Base-by-base conservation (phyloP, 73 alveolate species). In the Tetrahymena borealis region DNA sequence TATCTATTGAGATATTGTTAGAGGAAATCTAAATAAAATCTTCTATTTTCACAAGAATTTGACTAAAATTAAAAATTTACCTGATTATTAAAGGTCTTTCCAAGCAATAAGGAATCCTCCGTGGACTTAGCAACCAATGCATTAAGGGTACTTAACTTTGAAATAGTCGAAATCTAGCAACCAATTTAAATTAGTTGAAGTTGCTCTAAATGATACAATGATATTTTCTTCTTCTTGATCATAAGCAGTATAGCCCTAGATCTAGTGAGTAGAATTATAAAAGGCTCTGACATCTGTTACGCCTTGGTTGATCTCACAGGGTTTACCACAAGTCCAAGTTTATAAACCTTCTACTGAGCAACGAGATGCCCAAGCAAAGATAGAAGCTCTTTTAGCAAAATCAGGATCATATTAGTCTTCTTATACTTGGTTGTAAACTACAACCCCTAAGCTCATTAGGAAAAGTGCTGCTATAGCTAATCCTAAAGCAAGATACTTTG, bases 271-370 rank as follows among this genome's bases (percentile, higher is more conserved):
- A 31, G 93, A 78, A 41, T 93, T 93, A 18, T 39, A 33, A 43
- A 93, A 93, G 9, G 78, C 37, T 28, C 78, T 32, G 5, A 93
- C 78, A 39, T 93, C 95, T 38, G 79, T 33, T 8, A 93, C 35
- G 7, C 91, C 78, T 93, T 79, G 15, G 6, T 39, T 33, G 78
- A 79, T 85, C 39, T 93, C 38, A 35, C 95, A 93, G 13, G 95
- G 95, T 85, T 79, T 39, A 0, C 95, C 95, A 90, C 95, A 93
- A 33, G 78, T 93, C 95, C 95, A 93, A 33, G 41, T 85, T 32
- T 60, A 15, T 60, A 60, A 60, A 0, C 85, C 85, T 15, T 60
- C 85, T 13, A 60, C 37, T 24, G 85, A 60, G 85, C 85, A 60
- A 24, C 37, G n/a, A 18, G 85, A n/a, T 18, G 85, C 85, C 85